Conservation (phyloP, 2,329 filamentous ascomycete species). For the Microcyclosporella mali region DNA sequence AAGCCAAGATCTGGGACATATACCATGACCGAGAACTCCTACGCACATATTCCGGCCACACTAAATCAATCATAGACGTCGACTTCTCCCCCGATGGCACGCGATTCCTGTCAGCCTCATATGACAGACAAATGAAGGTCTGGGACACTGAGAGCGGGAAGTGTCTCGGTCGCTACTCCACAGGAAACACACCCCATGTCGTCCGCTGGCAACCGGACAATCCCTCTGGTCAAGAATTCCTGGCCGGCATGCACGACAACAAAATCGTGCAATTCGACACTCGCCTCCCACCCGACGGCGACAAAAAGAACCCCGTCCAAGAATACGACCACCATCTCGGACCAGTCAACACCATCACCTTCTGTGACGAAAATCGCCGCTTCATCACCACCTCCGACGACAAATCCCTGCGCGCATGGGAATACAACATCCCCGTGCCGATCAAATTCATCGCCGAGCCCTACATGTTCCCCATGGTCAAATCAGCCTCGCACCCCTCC, state of each 20-base stretch:
- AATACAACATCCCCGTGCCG: constrained; percentile 95
- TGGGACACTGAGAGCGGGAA: constrained; percentile 96
- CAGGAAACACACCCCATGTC: constrained; percentile 91
- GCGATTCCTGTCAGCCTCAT: constrained; percentile 84
- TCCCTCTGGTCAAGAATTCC: constrained; percentile 76
- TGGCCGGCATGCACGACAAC: constrained; percentile 97
- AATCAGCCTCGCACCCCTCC: constrained; percentile 74
- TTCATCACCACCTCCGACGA: constrained; percentile 99
- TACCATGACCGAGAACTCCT: constrained; percentile 85
- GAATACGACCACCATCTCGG: constrained; percentile 98
- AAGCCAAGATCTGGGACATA: constrained; percentile 89
- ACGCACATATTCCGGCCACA: constrained; percentile 85
- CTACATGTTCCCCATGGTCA: constrained; percentile 95
- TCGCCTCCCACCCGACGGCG: constrained; percentile 51
- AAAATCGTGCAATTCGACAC: constrained; percentile 98
- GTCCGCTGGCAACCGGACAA: constrained; percentile 83
- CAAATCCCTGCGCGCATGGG: constrained; percentile 93
- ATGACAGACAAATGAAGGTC: constrained; percentile 91
- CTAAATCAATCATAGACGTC: constrained; percentile 81
- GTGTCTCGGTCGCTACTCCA: constrained; percentile 82
- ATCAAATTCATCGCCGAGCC: constrained; percentile 98
- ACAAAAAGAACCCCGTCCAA: constrained; percentile 63
- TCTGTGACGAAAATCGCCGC: constrained; percentile 86
- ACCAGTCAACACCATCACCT: constrained; percentile 96
- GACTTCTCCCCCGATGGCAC: constrained; percentile 78